Base-by-base conservation (phyloP, 2,329 filamentous ascomycete species). In the Fusarium clavum region DNA sequence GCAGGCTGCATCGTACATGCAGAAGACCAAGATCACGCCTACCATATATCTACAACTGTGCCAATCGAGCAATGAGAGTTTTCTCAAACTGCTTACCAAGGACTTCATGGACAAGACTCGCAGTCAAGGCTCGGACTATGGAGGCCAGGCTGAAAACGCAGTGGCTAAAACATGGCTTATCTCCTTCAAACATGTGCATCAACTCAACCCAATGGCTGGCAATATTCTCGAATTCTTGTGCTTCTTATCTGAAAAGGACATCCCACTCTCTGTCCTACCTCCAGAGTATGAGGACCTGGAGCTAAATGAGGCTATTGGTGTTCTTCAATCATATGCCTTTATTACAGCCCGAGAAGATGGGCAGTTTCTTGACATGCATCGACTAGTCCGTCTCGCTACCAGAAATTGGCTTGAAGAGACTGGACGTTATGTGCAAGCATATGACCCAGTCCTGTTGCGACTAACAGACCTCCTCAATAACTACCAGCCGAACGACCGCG, bases 381-480 rank as follows among this genome's bases (percentile, higher is more conserved):
- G 32, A 6, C 16, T 38, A 38, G 32, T 38, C 0, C 32, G 32
- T 0, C 32, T 38, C 16, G 32, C 32, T 4, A 18, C 32, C 9
- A 16, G 9, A 0, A 38, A 4, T n/a, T 38, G 16, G 32, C 32
- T 38, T 11, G 32, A n/a, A n/a, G 32, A 38, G n/a, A 11, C 5
- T 18, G 9, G 16, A 38, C 8, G 9, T 6, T 38, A 11, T 11
- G 16, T 11, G 9, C 32, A 38, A 18, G 32, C 5, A 38, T 38
- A 11, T 6, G 1, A 11, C 3, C 32, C 16, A 18, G 32, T 38
- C 2, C 9, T 38, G 16, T 34, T 34, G 14, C 1, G 32, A 34
- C 32, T 34, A 3, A 5, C 0, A 18, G 8, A 9, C 2, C 4
- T 34, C 0, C 14, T 34, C 8, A 0, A 16, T 0, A 9, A 32